Conservation (phyloP, 2,329 filamentous ascomycete species). For the Rutstroemia sp. region DNA sequence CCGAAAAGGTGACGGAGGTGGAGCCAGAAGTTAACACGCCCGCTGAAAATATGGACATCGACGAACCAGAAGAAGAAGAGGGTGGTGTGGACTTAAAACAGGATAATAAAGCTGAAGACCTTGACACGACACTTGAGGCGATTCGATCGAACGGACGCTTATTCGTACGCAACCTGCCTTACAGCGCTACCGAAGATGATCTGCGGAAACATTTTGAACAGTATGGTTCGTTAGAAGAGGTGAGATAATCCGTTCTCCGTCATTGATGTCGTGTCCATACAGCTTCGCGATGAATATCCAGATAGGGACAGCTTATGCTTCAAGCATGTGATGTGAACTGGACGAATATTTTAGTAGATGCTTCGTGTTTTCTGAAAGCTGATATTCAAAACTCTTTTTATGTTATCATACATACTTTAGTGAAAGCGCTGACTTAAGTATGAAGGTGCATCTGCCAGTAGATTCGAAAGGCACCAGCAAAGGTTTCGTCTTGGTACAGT, state of each 20-base stretch:
- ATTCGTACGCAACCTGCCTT: constrained; percentile 85
- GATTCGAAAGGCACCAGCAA: constrained; percentile 69
- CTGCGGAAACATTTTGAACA: constrained; percentile 62
- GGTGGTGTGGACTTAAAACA: constrained; percentile 21
- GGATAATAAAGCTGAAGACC: constrained; percentile 23
- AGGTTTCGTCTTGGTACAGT: constrained; percentile 86
- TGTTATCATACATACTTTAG: constrained; percentile 8
- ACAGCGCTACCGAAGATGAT: constrained; percentile 69
- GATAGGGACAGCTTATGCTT: constrained; percentile 99
- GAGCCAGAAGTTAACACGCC: constrained; percentile 11
- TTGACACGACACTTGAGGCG: constrained; percentile 41
- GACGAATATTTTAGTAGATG: constrained; percentile 99
- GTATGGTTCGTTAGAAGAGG: constrained; percentile 79
- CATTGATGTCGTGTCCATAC: constrained; percentile 15
- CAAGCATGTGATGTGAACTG: constrained; percentile 84
- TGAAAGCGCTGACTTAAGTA: constrained; percentile 31
- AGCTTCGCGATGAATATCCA: constrained; percentile 83
- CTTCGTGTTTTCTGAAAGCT: constrained; percentile 69
- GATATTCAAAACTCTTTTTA: constrained; percentile 19
- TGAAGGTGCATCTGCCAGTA: constrained; percentile 77
- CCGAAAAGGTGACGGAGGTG: constrained; percentile 13
- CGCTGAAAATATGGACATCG: constrained; percentile 9
- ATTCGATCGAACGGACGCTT: constrained; percentile 70
- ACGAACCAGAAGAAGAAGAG: constrained; percentile 12
- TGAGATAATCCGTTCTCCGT: constrained; percentile 42